Evolutionary conservation across 441 rosid species (phyloP), one percentile per base, ranked within the genome.

Genomic region (Gossypium schwendimanii): DNA sequence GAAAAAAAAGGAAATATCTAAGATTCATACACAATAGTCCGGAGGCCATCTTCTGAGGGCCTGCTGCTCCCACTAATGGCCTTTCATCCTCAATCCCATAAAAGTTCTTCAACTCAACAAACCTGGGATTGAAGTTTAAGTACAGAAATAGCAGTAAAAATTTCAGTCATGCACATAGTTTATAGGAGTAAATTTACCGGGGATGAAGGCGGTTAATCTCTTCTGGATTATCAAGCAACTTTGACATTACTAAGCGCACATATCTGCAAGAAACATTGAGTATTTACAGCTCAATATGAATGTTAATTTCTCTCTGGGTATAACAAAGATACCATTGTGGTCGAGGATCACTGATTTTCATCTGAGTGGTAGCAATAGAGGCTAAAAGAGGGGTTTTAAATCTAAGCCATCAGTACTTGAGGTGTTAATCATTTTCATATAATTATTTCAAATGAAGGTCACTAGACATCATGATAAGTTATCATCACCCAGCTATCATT

Each of bases 11-110:
- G 61, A 5, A 44, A 64, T 23, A 68, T 58, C 3, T 10, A 71
- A 54, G 76, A 52, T 75, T 45, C 86, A 31, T 91, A 95, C 99
- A 84, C 49, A 91, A 62, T 33, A 95, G 91, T 73, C 95, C 90
- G 23, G 95, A 87, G 72, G 97, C 83, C 85, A 92, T 87, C 80
- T 91, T 92, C 81, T 85, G 91, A 54, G 93, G 97, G 72, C 86
- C 92, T 52, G 81, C 73, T 63, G 81, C 76, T 79, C 82, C 84
- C 58, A 75, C 63, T 4, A 87, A 84, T 63, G 87, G 83, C 75
- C 83, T 81, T 70, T 91, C 97, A 81, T 87, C 92, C 81, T 89
- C 96, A 69, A 95, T 87, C 76, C 92, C 96, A 71, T 90, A 89
- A 53, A 83, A 78, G 18, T 72, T 82, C 83, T 91, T 90, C 39